Evolutionary conservation across 2,329 filamentous ascomycete species (phyloP).

Genomic region (Talaromyces sp.): DNA sequence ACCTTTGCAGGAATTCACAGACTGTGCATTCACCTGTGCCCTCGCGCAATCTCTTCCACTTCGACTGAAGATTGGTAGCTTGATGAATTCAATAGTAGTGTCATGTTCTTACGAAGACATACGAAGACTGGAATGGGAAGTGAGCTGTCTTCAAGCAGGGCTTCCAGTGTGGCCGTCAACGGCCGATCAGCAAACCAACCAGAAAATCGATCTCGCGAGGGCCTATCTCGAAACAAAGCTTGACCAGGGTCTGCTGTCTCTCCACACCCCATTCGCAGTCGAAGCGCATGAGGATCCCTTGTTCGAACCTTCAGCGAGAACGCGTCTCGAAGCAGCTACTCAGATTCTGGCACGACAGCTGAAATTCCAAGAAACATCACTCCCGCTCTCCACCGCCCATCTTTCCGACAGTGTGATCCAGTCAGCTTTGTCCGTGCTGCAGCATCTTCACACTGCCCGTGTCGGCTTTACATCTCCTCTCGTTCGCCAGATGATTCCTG

Average conservation of each 20-base stretch:
- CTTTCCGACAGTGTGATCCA: conserved; percentile 33
- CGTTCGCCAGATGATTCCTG: conserved; percentile 20
- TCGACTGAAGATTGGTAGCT: conserved; percentile 25
- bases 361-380: conserved; percentile 26
- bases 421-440: conserved; percentile 32
- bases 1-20: conserved; percentile 26
- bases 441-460: conserved; percentile 25
- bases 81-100: conserved; percentile 33
- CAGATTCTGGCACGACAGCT: conserved; percentile 33
- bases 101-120: conserved; percentile 37
- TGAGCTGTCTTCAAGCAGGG: conserved; percentile 26
- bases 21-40: conserved; percentile 25
- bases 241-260: conserved; percentile 30
- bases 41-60: conserved; percentile 16
- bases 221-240: conserved; percentile 30
- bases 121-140: conserved; percentile 32
- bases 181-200: conserved; percentile 17
- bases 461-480: conserved; percentile 18
- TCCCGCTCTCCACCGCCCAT: conserved; percentile 25
- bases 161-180: conserved; percentile 26
- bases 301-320: conserved; percentile 29
- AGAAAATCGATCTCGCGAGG: conserved; percentile 26
- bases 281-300: conserved; percentile 26
- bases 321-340: conserved; percentile 30
- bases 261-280: conserved; percentile 35